These are phyloP conservation scores for Pseudogymnoascus sp. DNA, from an alignment of 2,329 filamentous ascomycete genomes.

Conservation along the genomic window DNA sequence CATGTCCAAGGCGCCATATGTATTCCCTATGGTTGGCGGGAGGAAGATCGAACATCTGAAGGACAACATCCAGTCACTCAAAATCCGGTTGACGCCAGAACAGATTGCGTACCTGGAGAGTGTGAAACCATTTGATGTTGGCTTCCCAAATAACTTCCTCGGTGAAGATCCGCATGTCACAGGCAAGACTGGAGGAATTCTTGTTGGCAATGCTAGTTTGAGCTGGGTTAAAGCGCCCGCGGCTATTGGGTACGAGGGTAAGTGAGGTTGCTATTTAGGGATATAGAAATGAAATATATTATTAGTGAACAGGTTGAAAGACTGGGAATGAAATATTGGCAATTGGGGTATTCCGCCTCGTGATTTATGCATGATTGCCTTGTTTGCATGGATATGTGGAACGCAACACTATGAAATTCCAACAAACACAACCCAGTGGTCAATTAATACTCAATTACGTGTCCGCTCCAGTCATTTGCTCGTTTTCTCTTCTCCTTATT, in stretches of 20 bases:
- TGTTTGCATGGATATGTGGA: no score
- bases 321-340: no score
- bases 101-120: constrained; percentile 60
- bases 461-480: no score
- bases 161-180: constrained; percentile 29
- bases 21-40: constrained; percentile 66
- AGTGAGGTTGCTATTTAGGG: background rate
- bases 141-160: constrained; percentile 59
- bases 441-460: no score
- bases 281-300: background rate
- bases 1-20: constrained; percentile 61
- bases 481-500: no score
- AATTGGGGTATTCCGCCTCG: no score
- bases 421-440: no score
- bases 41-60: constrained; percentile 62
- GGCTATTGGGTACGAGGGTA: background rate
- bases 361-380: no score
- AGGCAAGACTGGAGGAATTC: background rate
- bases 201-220: background rate
- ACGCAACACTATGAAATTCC: no score
- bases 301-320: background rate
- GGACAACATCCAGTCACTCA: constrained; percentile 60
- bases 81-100: constrained; percentile 47
- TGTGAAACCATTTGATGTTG: constrained; percentile 53
- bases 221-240: background rate